Percentiles rank a stretch among this genome's conserved stretches.
These are phyloP conservation scores for Sporothrix dimorphospora DNA, from an alignment of 2,329 filamentous ascomycete genomes.

Conservation along the genomic window DNA sequence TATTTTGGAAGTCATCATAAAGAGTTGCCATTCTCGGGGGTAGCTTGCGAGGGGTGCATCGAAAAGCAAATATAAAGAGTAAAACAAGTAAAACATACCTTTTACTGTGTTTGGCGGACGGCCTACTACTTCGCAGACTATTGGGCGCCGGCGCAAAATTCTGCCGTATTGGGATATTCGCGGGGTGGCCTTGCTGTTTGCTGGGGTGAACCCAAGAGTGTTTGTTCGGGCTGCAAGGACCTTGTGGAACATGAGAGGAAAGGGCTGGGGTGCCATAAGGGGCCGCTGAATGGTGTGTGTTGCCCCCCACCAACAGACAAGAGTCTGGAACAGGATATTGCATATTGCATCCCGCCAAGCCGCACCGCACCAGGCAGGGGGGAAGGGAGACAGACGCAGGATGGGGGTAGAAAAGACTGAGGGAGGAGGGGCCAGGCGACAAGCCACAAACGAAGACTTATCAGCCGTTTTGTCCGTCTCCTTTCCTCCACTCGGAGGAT, in stretches of 20 bases:
- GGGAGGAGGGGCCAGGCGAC: neutral
- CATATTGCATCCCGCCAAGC: neutral
- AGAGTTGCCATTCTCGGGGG: neutral
- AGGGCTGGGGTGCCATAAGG: neutral
- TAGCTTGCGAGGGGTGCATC: neutral
- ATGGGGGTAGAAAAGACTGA: neutral
- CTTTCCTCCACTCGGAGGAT: slow-evolving; percentile 8
- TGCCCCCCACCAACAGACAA: neutral
- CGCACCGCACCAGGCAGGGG: neutral
- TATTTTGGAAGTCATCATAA: slow-evolving; percentile 23
- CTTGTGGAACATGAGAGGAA: neutral
- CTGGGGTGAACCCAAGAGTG: neutral
- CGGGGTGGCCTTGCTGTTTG: neutral
- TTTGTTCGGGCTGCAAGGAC: neutral
- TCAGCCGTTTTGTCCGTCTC: neutral
- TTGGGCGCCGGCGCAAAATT: neutral
- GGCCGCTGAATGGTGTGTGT: neutral
- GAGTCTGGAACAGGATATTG: neutral
- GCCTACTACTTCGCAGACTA: neutral
- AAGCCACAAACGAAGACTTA: neutral
- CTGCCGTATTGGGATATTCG: neutral
- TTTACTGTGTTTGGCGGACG: neutral
- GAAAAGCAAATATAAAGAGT: neutral
- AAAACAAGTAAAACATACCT: neutral
- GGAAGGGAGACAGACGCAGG: neutral